Conservation (phyloP, 768 basidiomycete species). For the Serpula lacrymans region DNA sequence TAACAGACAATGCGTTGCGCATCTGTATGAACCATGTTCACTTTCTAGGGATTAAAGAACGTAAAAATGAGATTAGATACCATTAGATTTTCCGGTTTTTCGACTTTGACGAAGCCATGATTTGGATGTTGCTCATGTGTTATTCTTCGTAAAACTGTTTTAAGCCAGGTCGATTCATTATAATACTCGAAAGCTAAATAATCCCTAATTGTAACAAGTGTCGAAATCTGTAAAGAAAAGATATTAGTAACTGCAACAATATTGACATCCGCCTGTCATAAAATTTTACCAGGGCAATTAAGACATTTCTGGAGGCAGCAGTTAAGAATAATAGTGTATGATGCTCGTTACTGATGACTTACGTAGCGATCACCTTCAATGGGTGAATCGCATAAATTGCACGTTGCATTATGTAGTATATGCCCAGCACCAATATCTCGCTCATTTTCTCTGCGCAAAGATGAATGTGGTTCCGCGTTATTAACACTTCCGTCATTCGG, state of each 20-base stretch:
- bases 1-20: slow-evolving; percentile 18
- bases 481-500: no score
- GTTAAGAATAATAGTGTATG: slow-evolving; percentile 2
- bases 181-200: no score
- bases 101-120: slow-evolving; percentile 70
- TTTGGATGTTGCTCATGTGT: slow-evolving; percentile 69
- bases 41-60: background rate
- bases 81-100: slow-evolving; percentile 50
- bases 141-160: slow-evolving; percentile 47
- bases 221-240: slow-evolving; percentile 57
- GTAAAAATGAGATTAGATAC: slow-evolving; percentile 35
- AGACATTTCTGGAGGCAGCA: slow-evolving; percentile 63
- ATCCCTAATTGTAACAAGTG: no score
- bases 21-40: slow-evolving; percentile 16
- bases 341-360: slow-evolving; percentile 29
- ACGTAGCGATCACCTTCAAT: slow-evolving; percentile 76
- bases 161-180: no score
- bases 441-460: no score
- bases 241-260: no score
- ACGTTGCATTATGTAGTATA: slow-evolving; percentile 60
- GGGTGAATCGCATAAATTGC: slow-evolving; percentile 72
- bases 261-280: no score
- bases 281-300: slow-evolving; percentile 49
- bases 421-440: no score
- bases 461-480: no score